Percentiles rank a stretch among this genome's conserved stretches.
Conservation (phyloP, 768 basidiomycete species). For the Pluteus cervinus region DNA sequence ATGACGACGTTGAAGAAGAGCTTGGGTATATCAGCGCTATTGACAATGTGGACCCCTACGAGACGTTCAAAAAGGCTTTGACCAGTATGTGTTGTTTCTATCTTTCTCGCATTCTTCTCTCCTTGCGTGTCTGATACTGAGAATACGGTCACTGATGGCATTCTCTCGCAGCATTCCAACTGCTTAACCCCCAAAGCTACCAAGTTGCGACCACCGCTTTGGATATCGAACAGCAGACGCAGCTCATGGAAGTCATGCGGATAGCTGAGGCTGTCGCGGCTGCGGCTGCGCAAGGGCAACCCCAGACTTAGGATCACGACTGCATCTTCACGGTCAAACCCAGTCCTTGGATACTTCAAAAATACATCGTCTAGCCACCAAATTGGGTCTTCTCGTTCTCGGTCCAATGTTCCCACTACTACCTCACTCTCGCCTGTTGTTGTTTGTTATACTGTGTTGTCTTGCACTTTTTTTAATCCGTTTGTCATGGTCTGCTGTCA, state of each 20-base stretch:
- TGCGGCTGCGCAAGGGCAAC: too few species aligned
- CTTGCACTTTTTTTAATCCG: too few species aligned
- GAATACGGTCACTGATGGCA: constrained; percentile 5
- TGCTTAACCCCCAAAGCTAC: constrained; percentile 60
- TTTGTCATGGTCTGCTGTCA: too few species aligned
- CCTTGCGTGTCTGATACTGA: not conserved
- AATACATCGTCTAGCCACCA: too few species aligned
- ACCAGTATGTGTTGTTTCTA: constrained; percentile 44
- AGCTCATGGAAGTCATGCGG: constrained; percentile 82
- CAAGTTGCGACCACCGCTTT: constrained; percentile 69
- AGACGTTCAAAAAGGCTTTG: constrained; percentile 71
- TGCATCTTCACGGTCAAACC: too few species aligned
- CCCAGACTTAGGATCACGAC: constrained; percentile 21
- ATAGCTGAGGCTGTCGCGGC: constrained; percentile 45
- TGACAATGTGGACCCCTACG: constrained; percentile 73
- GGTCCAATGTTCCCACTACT: too few species aligned
- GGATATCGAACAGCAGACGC: constrained; percentile 68
- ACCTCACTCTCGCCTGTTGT: too few species aligned
- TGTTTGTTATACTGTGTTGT: too few species aligned
- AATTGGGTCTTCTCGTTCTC: too few species aligned
- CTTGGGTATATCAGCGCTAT: constrained; percentile 82
- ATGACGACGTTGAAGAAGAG: constrained; percentile 68
- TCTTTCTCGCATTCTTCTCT: constrained; percentile 5
- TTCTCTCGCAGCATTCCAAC: constrained; percentile 57
- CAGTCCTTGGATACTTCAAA: too few species aligned